phyloP scores from a whole-genome alignment of 2,329 filamentous ascomycete genomes.

The Trichoderma sp. region DNA sequence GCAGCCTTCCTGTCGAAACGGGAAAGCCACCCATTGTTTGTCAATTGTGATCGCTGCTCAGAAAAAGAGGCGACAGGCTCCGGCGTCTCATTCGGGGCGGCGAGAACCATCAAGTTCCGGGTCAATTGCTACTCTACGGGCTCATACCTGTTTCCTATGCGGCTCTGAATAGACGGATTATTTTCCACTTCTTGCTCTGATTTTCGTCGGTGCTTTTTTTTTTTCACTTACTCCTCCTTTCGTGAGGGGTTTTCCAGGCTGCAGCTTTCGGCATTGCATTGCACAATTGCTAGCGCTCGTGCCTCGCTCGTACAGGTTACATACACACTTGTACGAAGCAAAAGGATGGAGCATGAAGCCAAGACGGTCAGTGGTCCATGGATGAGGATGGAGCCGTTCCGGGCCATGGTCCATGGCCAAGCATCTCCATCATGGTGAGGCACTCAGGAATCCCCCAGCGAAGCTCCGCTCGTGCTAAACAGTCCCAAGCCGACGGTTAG shows the following conservation, averaged over 20 bases:
- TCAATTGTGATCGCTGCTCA: conserved; percentile 1
- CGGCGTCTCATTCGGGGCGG: neutral
- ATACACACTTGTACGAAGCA: neutral
- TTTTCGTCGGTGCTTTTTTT: neutral
- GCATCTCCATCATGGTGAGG: conserved; percentile 13
- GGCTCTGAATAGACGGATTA: neutral
- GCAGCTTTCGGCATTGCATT: neutral
- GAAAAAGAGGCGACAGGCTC: conserved; percentile 2
- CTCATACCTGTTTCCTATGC: neutral
- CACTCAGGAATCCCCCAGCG: conserved; percentile 14
- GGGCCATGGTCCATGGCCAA: neutral
- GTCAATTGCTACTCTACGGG: neutral
- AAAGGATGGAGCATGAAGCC: conserved; percentile 7
- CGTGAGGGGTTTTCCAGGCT: neutral
- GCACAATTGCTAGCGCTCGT: conserved; percentile 14
- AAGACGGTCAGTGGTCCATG: neutral
- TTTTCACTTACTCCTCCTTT: neutral
- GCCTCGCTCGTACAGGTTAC: neutral
- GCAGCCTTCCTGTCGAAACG: neutral
- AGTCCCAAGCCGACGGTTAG: conserved; percentile 11
- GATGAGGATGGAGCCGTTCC: conserved; percentile 2
- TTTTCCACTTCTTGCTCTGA: neutral
- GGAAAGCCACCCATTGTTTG: neutral
- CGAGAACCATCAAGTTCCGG: neutral
- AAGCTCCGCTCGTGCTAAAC: conserved; percentile 7